phyloP scores from a whole-genome alignment of 2,329 filamentous ascomycete species.

The Cladophialophora yegresii region DNA sequence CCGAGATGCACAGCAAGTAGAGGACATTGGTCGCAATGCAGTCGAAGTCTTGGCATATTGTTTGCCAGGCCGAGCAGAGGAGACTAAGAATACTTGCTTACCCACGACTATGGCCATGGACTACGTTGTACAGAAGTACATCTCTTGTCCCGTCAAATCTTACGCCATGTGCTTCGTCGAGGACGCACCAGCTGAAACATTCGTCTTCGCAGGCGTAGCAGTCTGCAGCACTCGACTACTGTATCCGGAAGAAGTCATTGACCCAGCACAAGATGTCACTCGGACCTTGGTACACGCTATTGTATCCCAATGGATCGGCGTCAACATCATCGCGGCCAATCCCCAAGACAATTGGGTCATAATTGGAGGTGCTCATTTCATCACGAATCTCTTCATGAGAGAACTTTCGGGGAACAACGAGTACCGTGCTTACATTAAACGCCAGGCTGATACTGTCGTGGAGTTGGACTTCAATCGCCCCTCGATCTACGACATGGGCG shows the following conservation, averaged over 20 bases:
- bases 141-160: constrained; percentile 84
- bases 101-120: constrained; percentile 86
- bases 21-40: constrained; percentile 83
- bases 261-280: constrained; percentile 79
- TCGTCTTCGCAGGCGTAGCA: constrained; percentile 77
- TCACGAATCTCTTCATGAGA: constrained; percentile 91
- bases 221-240: constrained; percentile 85
- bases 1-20: constrained; percentile 86
- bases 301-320: constrained; percentile 90
- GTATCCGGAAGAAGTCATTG: constrained; percentile 80
- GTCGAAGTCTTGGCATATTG: constrained; percentile 91
- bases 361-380: constrained; percentile 87
- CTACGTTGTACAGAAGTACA: constrained; percentile 83
- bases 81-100: constrained; percentile 83
- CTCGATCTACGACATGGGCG: constrained; percentile 77
- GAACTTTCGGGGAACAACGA: constrained; percentile 92
- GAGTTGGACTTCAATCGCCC: constrained; percentile 79
- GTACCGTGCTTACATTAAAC: constrained; percentile 86
- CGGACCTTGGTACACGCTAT: constrained; percentile 79
- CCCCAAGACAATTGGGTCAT: constrained; percentile 84
- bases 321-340: constrained; percentile 84
- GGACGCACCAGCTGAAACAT: constrained; percentile 74
- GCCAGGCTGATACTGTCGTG: constrained; percentile 76
- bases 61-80: constrained; percentile 75
- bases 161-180: constrained; percentile 96